phyloP scores from a whole-genome alignment of 2,329 filamentous ascomycete genomes.

The Fusarium neocosmosporiellum region DNA sequence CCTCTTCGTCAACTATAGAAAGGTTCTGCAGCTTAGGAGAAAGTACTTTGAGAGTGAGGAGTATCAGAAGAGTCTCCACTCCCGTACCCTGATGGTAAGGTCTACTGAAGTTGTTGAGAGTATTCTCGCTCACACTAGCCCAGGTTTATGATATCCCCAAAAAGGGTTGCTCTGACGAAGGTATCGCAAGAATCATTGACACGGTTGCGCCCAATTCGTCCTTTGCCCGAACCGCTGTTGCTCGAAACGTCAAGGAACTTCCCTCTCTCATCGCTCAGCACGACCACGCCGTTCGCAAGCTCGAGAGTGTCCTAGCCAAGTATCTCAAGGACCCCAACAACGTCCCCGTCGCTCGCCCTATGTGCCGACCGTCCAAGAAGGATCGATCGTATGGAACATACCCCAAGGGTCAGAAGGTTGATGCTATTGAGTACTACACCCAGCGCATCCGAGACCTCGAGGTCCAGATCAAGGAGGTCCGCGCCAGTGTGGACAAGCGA shows the following conservation, averaged over 20 bases:
- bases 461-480: slow-evolving; percentile 83
- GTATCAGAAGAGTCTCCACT: slow-evolving; percentile 88
- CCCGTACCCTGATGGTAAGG: slow-evolving; percentile 73
- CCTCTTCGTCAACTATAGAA: slow-evolving; percentile 90
- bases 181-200: slow-evolving; percentile 86
- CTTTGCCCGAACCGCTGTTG: slow-evolving; percentile 83
- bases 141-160: slow-evolving; percentile 87
- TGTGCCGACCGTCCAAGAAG: slow-evolving; percentile 82
- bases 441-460: slow-evolving; percentile 86
- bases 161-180: slow-evolving; percentile 83
- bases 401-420: slow-evolving; percentile 79
- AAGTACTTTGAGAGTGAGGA: slow-evolving; percentile 87
- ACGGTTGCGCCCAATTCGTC: slow-evolving; percentile 81
- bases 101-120: background rate
- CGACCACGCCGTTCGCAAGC: slow-evolving; percentile 79
- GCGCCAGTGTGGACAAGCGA: slow-evolving; percentile 84
- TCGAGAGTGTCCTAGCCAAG: slow-evolving; percentile 86
- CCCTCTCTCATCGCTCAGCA: slow-evolving; percentile 88
- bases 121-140: slow-evolving; percentile 15
- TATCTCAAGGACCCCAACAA: slow-evolving; percentile 90
- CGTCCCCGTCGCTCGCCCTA: slow-evolving; percentile 80
- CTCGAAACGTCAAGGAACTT: slow-evolving; percentile 90
- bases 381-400: slow-evolving; percentile 75
- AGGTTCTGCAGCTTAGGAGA: slow-evolving; percentile 76
- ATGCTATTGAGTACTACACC: slow-evolving; percentile 94